Evolutionary conservation across 768 basidiomycete genomes (phyloP).

Genomic region (Pleurotus pulmonarius): DNA sequence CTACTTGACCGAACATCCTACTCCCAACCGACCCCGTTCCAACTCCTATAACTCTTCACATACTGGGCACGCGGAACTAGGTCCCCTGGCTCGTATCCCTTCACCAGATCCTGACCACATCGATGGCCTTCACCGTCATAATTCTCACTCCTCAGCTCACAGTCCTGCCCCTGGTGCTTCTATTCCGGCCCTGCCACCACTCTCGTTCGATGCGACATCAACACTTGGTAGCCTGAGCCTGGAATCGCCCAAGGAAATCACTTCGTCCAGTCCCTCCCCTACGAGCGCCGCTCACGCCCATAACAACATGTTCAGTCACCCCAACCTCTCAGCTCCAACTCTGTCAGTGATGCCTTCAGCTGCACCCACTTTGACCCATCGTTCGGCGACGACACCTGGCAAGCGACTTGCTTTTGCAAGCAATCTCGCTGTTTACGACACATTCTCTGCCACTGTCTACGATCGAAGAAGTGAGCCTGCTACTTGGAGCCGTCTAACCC

Average conservation of each 20-base stretch:
- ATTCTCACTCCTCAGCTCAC: conserved; percentile 48
- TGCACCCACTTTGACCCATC: conserved; percentile 53
- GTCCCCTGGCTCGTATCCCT: conserved; percentile 79
- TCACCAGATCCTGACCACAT: conserved; percentile 84
- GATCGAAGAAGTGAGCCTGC: conserved; percentile 95
- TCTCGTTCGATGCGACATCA: conserved; percentile 48
- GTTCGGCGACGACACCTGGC: conserved; percentile 64
- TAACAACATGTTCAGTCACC: conserved; percentile 68
- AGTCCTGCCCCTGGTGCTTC: conserved; percentile 12
- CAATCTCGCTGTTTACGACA: conserved; percentile 93
- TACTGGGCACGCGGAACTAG: conserved; percentile 46
- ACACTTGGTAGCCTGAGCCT: conserved; percentile 17
- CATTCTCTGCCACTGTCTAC: conserved; percentile 89
- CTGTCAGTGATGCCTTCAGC: conserved; percentile 55
- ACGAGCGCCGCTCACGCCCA: conserved; percentile 23
- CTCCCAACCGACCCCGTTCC: conserved; percentile 59
- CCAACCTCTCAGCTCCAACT: conserved; percentile 83
- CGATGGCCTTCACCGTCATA: conserved; percentile 78
- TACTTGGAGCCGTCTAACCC: conserved; percentile 95
- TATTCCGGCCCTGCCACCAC: conserved; percentile 42
- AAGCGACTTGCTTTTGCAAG: conserved; percentile 87
- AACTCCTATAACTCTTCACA: conserved; percentile 76
- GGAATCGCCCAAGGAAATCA: conserved; percentile 34
- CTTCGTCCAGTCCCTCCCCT: conserved; percentile 33
- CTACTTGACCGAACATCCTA: conserved; percentile 43